Evolutionary conservation across 495 filamentous ascomycete genomes (phyloP).

Genomic region (Monascus purpureus): DNA sequence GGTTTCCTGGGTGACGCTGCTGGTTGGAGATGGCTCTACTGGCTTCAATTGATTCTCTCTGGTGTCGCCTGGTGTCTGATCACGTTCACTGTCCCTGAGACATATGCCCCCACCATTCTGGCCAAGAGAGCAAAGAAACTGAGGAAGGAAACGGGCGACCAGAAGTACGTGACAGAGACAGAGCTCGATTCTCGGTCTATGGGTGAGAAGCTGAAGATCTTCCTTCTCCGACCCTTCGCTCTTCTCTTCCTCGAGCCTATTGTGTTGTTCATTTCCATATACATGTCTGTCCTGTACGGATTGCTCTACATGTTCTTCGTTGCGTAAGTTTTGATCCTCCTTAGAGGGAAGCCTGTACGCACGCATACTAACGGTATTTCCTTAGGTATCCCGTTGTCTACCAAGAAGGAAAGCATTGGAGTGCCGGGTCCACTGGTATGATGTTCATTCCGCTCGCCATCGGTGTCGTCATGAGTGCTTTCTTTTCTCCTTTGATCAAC

Average conservation of each 20-base stretch:
- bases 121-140: conserved; percentile 50
- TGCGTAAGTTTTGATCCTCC: conserved; percentile 19
- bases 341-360: neutral
- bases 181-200: conserved; percentile 58
- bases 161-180: conserved; percentile 52
- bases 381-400: conserved; percentile 63
- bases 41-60: conserved; percentile 62
- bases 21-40: conserved; percentile 79
- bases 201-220: conserved; percentile 45
- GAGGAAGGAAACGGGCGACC: conserved; percentile 49
- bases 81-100: conserved; percentile 70
- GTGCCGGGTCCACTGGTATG: conserved; percentile 55
- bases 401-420: conserved; percentile 58
- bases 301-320: conserved; percentile 78
- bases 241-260: conserved; percentile 68
- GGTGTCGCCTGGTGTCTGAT: conserved; percentile 54
- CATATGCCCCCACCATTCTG: conserved; percentile 61
- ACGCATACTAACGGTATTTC: neutral
- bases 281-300: conserved; percentile 70
- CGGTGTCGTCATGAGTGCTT: conserved; percentile 49
- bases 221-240: conserved; percentile 64
- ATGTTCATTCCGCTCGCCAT: conserved; percentile 70
- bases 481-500: conserved; percentile 59
- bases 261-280: conserved; percentile 60
- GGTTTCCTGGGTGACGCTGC: conserved; percentile 54